phyloP scores from a whole-genome alignment of 176 grass and related monocot genomes.

The Cenchrus americanus region DNA sequence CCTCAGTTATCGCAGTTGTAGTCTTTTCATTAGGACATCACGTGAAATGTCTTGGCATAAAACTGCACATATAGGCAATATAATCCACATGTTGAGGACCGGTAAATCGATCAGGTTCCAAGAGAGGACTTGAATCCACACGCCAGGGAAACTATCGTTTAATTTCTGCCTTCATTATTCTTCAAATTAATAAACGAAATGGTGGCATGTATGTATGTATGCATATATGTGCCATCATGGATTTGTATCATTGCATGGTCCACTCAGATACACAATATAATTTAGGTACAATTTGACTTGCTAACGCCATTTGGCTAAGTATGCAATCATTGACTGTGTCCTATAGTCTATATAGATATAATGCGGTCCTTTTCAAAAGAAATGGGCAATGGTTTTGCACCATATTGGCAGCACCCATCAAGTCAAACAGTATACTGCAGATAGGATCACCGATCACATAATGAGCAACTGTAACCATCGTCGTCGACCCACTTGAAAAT shows the following conservation, averaged over 20 bases:
- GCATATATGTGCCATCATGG: background rate
- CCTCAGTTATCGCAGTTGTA: too few species aligned
- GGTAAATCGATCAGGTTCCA: too few species aligned
- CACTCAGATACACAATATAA: background rate
- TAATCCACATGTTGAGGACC: too few species aligned
- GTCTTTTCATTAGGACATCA: too few species aligned
- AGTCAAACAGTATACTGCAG: constrained; percentile 3
- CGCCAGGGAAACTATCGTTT: too few species aligned
- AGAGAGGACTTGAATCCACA: too few species aligned
- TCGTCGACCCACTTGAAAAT: background rate
- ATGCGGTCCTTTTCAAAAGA: background rate
- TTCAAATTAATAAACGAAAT: too few species aligned
- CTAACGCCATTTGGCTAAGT: background rate
- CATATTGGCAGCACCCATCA: constrained; percentile 4
- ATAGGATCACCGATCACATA: background rate
- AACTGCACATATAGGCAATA: too few species aligned
- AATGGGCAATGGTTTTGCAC: background rate
- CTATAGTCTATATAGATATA: background rate
- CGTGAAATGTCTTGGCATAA: too few species aligned
- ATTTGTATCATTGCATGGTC: constrained; percentile 8
- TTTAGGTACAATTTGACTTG: background rate
- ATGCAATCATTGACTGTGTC: background rate
- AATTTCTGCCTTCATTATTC: too few species aligned
- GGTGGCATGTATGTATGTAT: too few species aligned
- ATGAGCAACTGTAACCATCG: background rate